phyloP scores from a whole-genome alignment of 2,329 filamentous ascomycete species.

The Pestalotiopsis sp. region DNA sequence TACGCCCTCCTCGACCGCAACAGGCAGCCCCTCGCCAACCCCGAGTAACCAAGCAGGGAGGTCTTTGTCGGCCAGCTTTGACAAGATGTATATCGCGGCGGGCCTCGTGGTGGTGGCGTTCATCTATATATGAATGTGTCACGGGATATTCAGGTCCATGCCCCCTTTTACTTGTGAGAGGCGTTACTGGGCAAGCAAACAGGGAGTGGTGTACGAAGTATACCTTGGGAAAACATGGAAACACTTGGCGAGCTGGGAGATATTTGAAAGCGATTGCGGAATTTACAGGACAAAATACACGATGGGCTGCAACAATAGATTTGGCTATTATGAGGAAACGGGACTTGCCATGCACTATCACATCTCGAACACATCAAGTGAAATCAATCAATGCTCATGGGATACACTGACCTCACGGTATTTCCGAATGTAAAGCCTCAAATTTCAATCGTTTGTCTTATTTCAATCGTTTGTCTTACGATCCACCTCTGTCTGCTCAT shows the following conservation, averaged over 20 bases:
- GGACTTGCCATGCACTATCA: neutral
- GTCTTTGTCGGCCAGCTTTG: neutral
- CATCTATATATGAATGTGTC: neutral
- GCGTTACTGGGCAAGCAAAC: neutral
- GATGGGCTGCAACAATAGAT: neutral
- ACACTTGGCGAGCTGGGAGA: neutral
- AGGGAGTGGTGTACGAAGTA: neutral
- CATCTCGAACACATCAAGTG: too few relatives aligned
- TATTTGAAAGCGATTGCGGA: neutral
- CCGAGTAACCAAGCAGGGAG: constrained; percentile 2
- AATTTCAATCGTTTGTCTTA: too few relatives aligned
- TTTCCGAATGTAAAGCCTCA: too few relatives aligned
- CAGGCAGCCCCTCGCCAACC: neutral
- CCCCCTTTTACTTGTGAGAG: neutral
- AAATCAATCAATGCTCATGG: too few relatives aligned
- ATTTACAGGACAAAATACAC: neutral
- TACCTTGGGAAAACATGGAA: neutral
- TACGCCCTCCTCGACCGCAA: constrained; percentile 3
- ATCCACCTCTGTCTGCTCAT: too few relatives aligned
- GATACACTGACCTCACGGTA: too few relatives aligned
- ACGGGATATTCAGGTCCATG: neutral
- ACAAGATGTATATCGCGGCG: neutral
- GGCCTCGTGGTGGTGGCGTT: neutral
- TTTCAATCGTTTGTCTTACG: too few relatives aligned
- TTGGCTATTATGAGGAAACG: neutral